Percentiles rank a stretch among this genome's conserved stretches.
phyloP scores from a whole-genome alignment of 2,329 filamentous ascomycete species.

The Cadophora luteo-olivacea region DNA sequence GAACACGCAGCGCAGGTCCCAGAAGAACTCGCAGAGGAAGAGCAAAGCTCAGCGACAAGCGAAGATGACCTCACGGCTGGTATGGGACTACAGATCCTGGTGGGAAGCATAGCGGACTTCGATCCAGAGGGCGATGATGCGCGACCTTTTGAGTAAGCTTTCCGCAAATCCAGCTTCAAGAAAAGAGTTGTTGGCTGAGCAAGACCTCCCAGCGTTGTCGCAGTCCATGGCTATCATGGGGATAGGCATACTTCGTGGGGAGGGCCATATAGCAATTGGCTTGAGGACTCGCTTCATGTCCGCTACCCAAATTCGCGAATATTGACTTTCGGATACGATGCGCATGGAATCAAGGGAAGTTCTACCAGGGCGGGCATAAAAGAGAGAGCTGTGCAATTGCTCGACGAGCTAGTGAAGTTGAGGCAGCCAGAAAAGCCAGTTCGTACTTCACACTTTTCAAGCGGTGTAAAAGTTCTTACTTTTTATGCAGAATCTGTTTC shows the following conservation, averaged over 20 bases:
- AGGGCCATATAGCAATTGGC: constrained; percentile 7
- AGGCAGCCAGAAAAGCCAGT: constrained; percentile 19
- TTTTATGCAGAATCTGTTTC: neutral
- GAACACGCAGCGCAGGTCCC: neutral
- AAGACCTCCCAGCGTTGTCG: constrained; percentile 16
- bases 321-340: constrained; percentile 18
- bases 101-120: neutral
- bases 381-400: constrained; percentile 21
- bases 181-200: neutral
- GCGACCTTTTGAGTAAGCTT: constrained; percentile 6
- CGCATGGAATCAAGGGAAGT: neutral
- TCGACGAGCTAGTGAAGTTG: constrained; percentile 21
- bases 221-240: constrained; percentile 23
- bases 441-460: neutral
- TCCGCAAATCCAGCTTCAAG: neutral
- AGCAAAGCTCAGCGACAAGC: constrained; percentile 7
- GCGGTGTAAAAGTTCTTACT: neutral
- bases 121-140: constrained; percentile 4
- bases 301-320: constrained; percentile 2
- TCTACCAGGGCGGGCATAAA: constrained; percentile 21
- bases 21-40: neutral
- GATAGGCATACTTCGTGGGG: constrained; percentile 1
- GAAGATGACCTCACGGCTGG: constrained; percentile 6
- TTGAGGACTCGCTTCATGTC: neutral
- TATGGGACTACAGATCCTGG: constrained; percentile 2